Evolutionary conservation across 345 rosid species (phyloP), one percentile per base, ranked within the genome.

Genomic region (Streptanthus diversifolius): DNA sequence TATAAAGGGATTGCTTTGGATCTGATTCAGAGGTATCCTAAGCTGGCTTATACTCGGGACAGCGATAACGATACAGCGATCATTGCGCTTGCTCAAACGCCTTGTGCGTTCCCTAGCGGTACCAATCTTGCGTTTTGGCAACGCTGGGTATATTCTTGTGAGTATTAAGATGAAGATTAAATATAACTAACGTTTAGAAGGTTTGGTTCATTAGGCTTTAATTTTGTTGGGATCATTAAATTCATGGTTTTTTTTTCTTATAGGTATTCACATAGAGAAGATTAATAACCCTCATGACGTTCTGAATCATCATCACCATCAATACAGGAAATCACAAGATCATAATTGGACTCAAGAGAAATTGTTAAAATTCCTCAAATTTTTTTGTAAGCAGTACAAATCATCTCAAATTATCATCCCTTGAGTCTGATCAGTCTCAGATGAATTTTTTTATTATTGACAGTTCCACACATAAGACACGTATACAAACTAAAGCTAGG

Each of bases 31-130:
- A 77, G 54, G 24, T 76, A 78, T 44, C 85, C 82, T 5, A 35
- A 66, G 30, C 73, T 89, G 73, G 88, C 85, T n/a, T 74, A 72
- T 53, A 70, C 84, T 4, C 60, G 76, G 48, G 96, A 89, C 36
- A 79, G 71, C 12, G 96, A 89, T 61, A 37, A 60, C 3, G 96
- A 89, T 70, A 89, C 90, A 24, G 89, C 86, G 8, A 54, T 89
- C 5, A 74, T 76, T 8, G 75, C 85, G 29, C 76, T 89, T 74
- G 92, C 96, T 70, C 85, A 83, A 58, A 83, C 81, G 25, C 89
- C 92, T 54, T 81, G 82, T 39, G 87, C 92, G 40, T 89, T 89
- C 27, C 84, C 82, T 14, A 87, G 92, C 59, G 90, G 90, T 76
- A 68, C 72, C 70, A 49, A 43, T 5, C 87, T 89, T 73, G 30